These are phyloP conservation scores for Dianthus caryophyllus DNA, from an alignment of 148 eudicot species.

Conservation along the genomic window DNA sequence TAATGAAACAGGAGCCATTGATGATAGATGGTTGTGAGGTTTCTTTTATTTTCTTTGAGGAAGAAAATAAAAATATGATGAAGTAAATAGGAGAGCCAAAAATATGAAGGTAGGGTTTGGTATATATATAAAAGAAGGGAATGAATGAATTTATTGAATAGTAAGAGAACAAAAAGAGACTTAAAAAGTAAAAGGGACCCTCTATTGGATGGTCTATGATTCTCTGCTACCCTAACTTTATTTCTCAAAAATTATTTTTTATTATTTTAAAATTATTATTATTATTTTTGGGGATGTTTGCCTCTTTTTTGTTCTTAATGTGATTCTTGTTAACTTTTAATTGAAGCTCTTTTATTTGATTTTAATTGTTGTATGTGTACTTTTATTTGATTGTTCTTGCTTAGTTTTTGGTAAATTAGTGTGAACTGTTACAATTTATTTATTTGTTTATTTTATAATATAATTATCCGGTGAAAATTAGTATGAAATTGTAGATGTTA, in stretches of 20 bases:
- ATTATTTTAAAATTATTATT: not conserved
- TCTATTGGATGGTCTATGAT: conserved; percentile 18
- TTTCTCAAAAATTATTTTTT: conserved; percentile 6
- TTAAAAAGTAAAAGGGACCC: conserved; percentile 35
- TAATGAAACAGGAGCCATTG: conserved; percentile 77
- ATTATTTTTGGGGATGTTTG: conserved; percentile 2
- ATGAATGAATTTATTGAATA: not conserved
- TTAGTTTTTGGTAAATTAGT: no score
- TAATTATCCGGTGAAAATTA: no score
- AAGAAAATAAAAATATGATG: not conserved
- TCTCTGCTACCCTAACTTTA: conserved; percentile 13
- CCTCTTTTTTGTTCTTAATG: conserved; percentile 24
- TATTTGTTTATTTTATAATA: no score
- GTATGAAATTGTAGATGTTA: no score
- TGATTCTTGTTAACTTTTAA: conserved; percentile 32
- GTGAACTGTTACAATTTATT: no score
- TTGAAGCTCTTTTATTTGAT: conserved; percentile 19
- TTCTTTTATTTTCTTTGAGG: conserved; percentile 6
- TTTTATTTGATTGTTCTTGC: no score
- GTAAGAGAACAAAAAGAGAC: conserved; percentile 27
- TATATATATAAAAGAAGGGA: conserved; percentile 12
- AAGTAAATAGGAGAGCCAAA: conserved; percentile 1
- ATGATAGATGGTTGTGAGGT: not conserved
- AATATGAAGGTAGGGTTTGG: conserved; percentile 22
- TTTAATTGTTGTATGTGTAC: no score